Evolutionary conservation across 306 rosid genomes (phyloP).

Genomic region (Glycine latifolia): DNA sequence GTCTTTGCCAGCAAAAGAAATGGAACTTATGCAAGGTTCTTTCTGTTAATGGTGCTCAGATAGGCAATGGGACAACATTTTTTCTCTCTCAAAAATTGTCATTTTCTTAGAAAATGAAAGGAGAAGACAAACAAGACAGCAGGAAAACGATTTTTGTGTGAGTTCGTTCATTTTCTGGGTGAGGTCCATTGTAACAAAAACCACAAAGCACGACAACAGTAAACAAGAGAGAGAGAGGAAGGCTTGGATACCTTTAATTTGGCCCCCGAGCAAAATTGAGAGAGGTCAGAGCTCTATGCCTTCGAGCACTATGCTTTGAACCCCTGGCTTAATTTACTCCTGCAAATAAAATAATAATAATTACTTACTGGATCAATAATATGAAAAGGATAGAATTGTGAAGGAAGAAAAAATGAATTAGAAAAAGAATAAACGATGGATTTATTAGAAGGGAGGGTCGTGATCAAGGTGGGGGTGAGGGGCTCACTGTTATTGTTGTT

Average conservation of each 20-base stretch:
- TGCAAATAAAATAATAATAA: neutral
- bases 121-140: neutral
- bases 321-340: conserved; percentile 1
- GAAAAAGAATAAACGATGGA: neutral
- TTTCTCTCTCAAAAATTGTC: neutral
- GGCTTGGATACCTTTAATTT: conserved; percentile 45
- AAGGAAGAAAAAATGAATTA: neutral
- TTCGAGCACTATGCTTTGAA: neutral
- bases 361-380: neutral
- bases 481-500: conserved; percentile 35
- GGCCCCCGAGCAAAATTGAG: conserved; percentile 43
- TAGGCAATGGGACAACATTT: neutral
- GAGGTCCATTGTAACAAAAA: neutral
- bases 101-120: neutral
- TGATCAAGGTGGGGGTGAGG: neutral
- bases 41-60: neutral
- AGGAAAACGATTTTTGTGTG: neutral
- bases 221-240: neutral
- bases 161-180: neutral
- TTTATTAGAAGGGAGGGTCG: neutral
- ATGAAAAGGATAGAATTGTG: neutral
- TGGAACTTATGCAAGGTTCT: neutral
- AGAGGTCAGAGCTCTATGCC: neutral
- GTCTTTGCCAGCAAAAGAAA: neutral
- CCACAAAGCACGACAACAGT: neutral